Evolutionary conservation across 345 rosid genomes (phyloP).

Genomic region (Viola odorata): DNA sequence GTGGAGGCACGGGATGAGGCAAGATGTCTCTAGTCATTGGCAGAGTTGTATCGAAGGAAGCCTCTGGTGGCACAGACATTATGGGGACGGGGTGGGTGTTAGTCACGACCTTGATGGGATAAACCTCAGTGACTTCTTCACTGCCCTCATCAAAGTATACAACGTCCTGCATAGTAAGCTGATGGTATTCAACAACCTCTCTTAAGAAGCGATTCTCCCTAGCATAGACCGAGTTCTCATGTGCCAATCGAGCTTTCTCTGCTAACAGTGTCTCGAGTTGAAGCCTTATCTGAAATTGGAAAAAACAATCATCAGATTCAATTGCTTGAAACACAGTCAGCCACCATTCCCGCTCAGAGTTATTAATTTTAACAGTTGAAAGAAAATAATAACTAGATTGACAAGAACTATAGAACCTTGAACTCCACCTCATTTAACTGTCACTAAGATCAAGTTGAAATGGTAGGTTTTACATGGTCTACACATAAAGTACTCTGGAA

Average conservation of each 20-base stretch:
- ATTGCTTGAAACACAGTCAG: neutral
- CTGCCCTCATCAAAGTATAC: constrained; percentile 32
- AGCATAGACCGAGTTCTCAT: constrained; percentile 30
- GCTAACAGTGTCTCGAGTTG: constrained; percentile 31
- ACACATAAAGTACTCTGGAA: too few relatives aligned
- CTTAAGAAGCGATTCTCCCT: constrained; percentile 32
- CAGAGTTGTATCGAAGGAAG: constrained; percentile 17
- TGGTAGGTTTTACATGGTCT: too few relatives aligned
- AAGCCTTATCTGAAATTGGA: constrained; percentile 22
- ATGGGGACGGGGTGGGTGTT: constrained; percentile 15
- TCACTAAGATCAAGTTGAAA: too few relatives aligned
- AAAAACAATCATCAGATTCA: constrained; percentile 7
- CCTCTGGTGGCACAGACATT: constrained; percentile 14
- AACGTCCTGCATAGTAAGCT: constrained; percentile 34
- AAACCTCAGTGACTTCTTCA: constrained; percentile 36
- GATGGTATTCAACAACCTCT: constrained; percentile 35
- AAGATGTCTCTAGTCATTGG: constrained; percentile 15
- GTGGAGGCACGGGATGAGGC: constrained; percentile 35
- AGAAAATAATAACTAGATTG: neutral
- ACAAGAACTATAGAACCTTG: neutral
- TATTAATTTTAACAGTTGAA: too few relatives aligned
- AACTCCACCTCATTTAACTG: too few relatives aligned
- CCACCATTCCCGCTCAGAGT: neutral
- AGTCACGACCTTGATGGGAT: constrained; percentile 45
- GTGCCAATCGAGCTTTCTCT: constrained; percentile 32